Evolutionary conservation across 1,284 basidiomycete genomes (phyloP).

Genomic region (Tilletiaria anomala): DNA sequence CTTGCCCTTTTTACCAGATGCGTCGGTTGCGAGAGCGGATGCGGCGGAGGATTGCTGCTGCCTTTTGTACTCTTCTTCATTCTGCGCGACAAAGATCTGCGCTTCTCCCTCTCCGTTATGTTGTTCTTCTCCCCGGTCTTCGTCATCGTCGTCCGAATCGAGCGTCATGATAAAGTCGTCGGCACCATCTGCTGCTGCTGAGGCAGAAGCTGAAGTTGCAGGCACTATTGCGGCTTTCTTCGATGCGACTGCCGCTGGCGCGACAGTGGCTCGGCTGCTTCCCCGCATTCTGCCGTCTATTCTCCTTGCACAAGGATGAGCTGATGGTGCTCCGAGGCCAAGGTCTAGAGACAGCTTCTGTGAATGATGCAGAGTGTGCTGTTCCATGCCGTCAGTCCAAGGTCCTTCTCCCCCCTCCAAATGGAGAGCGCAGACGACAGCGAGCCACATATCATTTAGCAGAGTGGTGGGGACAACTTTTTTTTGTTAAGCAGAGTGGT

Average conservation of each 20-base stretch:
- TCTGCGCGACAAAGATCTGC: too few species aligned
- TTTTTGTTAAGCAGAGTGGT: too few species aligned
- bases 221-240: not conserved
- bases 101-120: not conserved
- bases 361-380: too few species aligned
- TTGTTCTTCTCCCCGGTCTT: conserved; percentile 1
- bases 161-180: conserved; percentile 38
- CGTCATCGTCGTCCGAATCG: conserved; percentile 22
- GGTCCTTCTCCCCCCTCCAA: too few species aligned
- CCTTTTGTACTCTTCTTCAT: too few species aligned
- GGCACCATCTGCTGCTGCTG: not conserved
- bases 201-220: too few species aligned
- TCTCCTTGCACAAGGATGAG: not conserved
- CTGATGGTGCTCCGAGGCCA: conserved; percentile 13
- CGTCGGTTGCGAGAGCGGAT: not conserved
- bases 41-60: too few species aligned
- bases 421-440: too few species aligned
- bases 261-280: not conserved
- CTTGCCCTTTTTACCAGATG: not conserved
- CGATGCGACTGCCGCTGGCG: not conserved
- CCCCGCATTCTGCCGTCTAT: not conserved
- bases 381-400: too few species aligned
- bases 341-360: conserved; percentile 17
- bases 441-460: too few species aligned
- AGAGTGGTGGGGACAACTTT: too few species aligned